Evolutionary conservation across 345 rosid species (phyloP), one percentile per base, ranked within the genome.

Genomic region (Ceriops decandra): DNA sequence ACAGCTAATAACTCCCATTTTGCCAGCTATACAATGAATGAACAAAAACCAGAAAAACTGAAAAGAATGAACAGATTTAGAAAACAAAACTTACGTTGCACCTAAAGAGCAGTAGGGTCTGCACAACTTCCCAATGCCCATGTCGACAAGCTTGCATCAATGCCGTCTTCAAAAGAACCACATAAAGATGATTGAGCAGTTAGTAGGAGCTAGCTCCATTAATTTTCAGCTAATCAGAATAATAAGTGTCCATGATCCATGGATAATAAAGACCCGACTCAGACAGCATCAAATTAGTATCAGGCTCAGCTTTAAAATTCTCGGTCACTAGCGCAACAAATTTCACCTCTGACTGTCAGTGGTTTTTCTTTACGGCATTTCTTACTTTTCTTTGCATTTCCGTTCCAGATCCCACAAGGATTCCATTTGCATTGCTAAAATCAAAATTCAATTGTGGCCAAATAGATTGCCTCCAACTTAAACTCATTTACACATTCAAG

Each of bases 141-240:
- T 91, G 90, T 75, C 96, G 80, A 86, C 98, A 91, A 5, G 98
- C 98, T 91, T 95, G 99, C 97, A 95, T 91, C 87, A 91, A 74
- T 17, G 99, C 96, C 26, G 99, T 95, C 98, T 95, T 70, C 67
- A 66, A 62, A 76, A 5, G 74, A 32, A 58, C 64, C 28, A 61
- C 66, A 70, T 11, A 2, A 58, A 72, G 13, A 33, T 5, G 46
- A 49, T 13, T n/a, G n/a, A 70, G 60, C 52, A 22, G 56, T 72
- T 36, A 63, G 76, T 64, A 59, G 38, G 46, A 13, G 10, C 15
- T 31, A 64, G 72, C 62, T 79, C 16, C 13, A 63, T 51, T 42
- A 30, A 38, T 60, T 28, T 64, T 0, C 17, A 42, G 49, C 49
- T 42, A 13, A 11, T 42, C 16, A 42, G 49, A 42, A 16, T 42